Base-by-base conservation (phyloP, 306 rosid genomes). In the Crataegus laevigata region DNA sequence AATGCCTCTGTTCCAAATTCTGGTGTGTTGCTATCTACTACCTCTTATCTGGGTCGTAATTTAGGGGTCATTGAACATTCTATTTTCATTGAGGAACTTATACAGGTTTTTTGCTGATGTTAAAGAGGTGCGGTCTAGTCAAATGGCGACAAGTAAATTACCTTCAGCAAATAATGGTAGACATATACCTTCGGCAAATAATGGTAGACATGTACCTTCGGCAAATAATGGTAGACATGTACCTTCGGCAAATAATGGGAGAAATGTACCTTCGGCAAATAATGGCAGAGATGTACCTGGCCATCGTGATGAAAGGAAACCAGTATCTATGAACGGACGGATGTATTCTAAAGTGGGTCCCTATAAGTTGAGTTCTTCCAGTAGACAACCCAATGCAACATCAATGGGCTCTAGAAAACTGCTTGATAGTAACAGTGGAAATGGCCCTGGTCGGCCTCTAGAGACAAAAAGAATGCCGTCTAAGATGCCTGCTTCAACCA, bases 391-490 rank as follows among this genome's bases (percentile, higher is more conserved):
- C 34, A 78, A 80, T 78, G 72, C 68, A 59, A 64, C 78, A 64
- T 61, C 76, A 1, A 42, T 75, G 75, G 91, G 87, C 83, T 76
- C 91, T 75, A 90, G 89, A 82, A 90, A 68, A 73, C 96, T 83
- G 57, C 89, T 88, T 69, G 87, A 84, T 72, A 88, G 72, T 78
- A 84, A 78, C 69, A 82, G 52, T 26, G 92, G 83, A 66, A 88
- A 68, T 82, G 93, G 92, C 58, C 88, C 86, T 25, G 88, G 93
- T 38, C 96, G 90, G 85, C 90, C 91, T 14, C 45, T 72, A 66
- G 91, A 66, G 32, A 71, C 84, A 34, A 93, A 88, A 83, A 87
- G 80, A 34, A 22, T 83, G 60, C 90, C 87, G 47, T 61, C 82
- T 21, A 92, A 81, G 90, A 70, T 40, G 65, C 81, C 89, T 62